phyloP scores from a whole-genome alignment of 106 monocot species.

The Iris macrosiphon region DNA sequence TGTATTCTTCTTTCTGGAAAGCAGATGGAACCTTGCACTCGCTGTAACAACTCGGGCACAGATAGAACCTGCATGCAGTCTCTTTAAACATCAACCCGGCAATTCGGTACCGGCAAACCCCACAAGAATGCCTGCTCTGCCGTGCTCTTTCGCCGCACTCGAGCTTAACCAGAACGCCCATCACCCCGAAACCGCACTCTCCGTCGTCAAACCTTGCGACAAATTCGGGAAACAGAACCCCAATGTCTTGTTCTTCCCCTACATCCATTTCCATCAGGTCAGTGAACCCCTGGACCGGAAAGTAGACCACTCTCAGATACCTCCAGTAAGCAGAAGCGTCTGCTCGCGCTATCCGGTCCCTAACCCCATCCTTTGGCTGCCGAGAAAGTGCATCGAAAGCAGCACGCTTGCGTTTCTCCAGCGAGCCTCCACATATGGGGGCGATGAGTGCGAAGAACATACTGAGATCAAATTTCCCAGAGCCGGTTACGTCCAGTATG shows the following conservation, averaged over 20 bases:
- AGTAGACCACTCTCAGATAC: conserved; percentile 24
- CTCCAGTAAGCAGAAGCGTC: conserved; percentile 14
- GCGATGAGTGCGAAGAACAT: conserved; percentile 39
- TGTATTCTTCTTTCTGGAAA: conserved; percentile 19
- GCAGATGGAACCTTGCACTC: conserved; percentile 26
- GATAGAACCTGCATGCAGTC: conserved; percentile 7
- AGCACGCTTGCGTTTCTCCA: conserved; percentile 23
- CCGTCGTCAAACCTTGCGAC: conserved; percentile 17
- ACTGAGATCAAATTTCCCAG: conserved; percentile 18
- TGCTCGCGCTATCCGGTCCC: not conserved
- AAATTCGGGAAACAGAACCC: conserved; percentile 18
- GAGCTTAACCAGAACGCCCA: conserved; percentile 22
- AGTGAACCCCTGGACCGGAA: conserved; percentile 10
- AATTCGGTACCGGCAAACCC: conserved; percentile 18
- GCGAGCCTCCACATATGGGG: conserved; percentile 24
- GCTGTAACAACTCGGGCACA: conserved; percentile 30
- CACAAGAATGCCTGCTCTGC: conserved; percentile 3
- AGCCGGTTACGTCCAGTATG: conserved; percentile 15
- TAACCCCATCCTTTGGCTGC: not conserved
- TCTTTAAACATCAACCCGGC: conserved; percentile 26
- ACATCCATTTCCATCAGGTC: conserved; percentile 11
- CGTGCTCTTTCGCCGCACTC: conserved; percentile 7
- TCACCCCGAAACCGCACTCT: conserved; percentile 24
- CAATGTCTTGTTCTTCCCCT: conserved; percentile 1
- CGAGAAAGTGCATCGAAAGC: conserved; percentile 27